Conservation (phyloP, 2,329 filamentous ascomycete species). For the Ceratocystis eucalypticola region DNA sequence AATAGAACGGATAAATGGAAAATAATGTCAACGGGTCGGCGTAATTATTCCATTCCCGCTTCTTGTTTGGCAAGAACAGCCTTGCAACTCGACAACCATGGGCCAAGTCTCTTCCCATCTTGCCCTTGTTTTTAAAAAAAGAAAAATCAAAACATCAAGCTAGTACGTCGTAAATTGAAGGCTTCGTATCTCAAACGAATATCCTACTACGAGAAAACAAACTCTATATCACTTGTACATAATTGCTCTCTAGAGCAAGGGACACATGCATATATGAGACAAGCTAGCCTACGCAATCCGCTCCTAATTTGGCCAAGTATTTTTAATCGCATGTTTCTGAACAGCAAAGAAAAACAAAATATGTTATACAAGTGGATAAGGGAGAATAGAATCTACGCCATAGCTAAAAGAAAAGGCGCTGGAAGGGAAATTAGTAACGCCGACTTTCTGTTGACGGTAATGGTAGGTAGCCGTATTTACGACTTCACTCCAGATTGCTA, state of each 20-base stretch:
- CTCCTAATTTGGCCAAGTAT: not conserved
- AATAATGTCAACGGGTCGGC: not conserved
- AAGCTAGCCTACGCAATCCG: not conserved
- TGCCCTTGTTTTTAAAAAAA: not conserved
- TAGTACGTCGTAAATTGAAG: not conserved
- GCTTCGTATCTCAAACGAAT: not conserved
- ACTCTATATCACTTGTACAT: not conserved
- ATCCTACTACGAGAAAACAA: not conserved
- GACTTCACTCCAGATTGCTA: no score
- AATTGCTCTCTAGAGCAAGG: not conserved
- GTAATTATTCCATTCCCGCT: not conserved
- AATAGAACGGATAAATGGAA: not conserved
- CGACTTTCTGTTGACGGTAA: no score
- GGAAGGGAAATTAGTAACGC: no score
- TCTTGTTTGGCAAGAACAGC: not conserved
- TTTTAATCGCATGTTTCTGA: not conserved
- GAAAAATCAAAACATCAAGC: not conserved
- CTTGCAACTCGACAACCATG: not conserved
- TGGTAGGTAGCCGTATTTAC: no score
- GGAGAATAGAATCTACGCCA: no score
- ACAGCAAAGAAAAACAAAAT: not conserved
- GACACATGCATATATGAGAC: constrained; percentile 1
- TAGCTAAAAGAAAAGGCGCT: no score
- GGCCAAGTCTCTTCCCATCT: not conserved
- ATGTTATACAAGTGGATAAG: no score